Conservation (phyloP, 2,329 filamentous ascomycete genomes). For the Colletotrichum gloeosporioides region DNA sequence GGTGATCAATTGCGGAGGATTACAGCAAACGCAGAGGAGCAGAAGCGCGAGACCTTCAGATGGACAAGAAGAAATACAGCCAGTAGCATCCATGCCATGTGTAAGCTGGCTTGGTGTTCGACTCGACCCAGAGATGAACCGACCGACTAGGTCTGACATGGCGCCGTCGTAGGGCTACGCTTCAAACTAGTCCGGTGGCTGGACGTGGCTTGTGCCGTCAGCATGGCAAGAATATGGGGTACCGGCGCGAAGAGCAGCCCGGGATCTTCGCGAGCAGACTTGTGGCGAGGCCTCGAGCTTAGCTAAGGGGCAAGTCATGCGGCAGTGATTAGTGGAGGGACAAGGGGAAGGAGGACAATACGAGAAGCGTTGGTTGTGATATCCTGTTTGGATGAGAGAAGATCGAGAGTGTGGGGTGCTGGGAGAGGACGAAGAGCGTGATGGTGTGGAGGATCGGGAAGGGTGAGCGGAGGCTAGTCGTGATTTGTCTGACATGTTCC, state of each 20-base stretch:
- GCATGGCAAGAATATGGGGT: slow-evolving; percentile 1
- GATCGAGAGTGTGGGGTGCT: slow-evolving; percentile 19
- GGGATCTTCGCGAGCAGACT: not conserved
- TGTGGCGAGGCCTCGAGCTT: not conserved
- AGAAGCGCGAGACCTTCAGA: not conserved
- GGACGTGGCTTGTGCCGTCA: slow-evolving; percentile 7
- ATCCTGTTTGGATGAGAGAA: not conserved
- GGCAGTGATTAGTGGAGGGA: not conserved
- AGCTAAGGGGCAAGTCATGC: slow-evolving; percentile 19
- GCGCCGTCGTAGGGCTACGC: slow-evolving; percentile 9
- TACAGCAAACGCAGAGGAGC: not conserved
- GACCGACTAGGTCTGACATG: slow-evolving; percentile 6
- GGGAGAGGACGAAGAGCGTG: not conserved
- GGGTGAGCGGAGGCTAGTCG: slow-evolving; percentile 9
- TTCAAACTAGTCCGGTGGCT: not conserved
- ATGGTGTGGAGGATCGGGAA: slow-evolving; percentile 16
- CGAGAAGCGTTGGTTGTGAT: slow-evolving; percentile 12
- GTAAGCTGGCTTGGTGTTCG: not conserved
- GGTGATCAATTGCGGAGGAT: not conserved
- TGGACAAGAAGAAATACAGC: not conserved
- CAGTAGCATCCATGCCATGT: not conserved
- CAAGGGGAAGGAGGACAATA: not conserved
- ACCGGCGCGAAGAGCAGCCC: not conserved
- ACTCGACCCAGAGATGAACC: not conserved
- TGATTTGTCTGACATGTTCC: slow-evolving; percentile 18